Evolutionary conservation across 768 basidiomycete genomes (phyloP), one percentile per base, ranked within the genome.

Genomic region (Rhizopogon vinicolor): DNA sequence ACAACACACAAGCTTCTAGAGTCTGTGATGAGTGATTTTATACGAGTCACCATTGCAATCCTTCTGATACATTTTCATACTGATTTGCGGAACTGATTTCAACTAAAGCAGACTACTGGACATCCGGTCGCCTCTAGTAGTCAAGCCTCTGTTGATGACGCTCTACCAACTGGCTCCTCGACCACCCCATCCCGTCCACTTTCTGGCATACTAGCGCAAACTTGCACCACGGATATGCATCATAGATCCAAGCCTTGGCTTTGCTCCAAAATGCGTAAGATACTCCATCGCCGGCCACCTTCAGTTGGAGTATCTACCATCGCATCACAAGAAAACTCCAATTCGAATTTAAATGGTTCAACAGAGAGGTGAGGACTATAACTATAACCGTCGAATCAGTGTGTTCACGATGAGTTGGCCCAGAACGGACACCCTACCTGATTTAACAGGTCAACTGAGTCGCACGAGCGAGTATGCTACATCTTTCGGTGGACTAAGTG

Each of bases 401-500:
- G 19, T 19, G 22, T 37, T 10, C 8, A 49, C 2, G 14, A 22
- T 37, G 19, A 16, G 2, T 37, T 37, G 48, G 8, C 22, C 13
- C 33, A 49, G 48, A 22, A 22, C 22, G 19, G 14, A 37, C 16
- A 22, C 19, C 13, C 19, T 49, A 16, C 48, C 19, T 9, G 48
- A 40, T 51, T 63, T 68, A 56, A 68, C 69, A 2, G 8, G 55
- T 0, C 45, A 29, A 28, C 44, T 68, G 46, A 31, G 18, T 51
- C 66, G 12, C 44, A 55, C 25, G 7, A 8, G 58, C 18, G 39
- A 45, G 8, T 63, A 68, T 53, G 69, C 69, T 31, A 55, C 31
- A 0, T 69, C 67, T 0, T 56, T 61, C 40, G 67, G 67, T 1
- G 69, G 67, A 22, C 68, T 71, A 56, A 71, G 67, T 16, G 67